phyloP scores from a whole-genome alignment of 75 land plant genomes.

The Sequoia sempervirens region DNA sequence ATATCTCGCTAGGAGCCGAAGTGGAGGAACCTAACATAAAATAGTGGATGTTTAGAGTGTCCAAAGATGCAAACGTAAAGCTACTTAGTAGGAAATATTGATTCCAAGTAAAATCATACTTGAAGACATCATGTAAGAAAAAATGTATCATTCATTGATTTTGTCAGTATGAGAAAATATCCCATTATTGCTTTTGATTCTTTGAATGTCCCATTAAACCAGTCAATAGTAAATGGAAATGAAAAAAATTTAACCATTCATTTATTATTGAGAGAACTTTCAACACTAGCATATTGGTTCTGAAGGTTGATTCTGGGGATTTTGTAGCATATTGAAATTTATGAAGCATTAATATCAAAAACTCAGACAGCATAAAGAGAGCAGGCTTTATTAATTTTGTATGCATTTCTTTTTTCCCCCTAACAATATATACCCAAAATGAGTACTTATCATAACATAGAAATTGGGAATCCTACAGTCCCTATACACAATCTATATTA shows the following conservation, averaged over 20 bases:
- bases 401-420: neutral
- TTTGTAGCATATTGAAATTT: neutral
- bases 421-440: neutral
- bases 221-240: neutral
- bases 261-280: too few species aligned
- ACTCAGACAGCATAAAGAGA: neutral
- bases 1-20: too few species aligned
- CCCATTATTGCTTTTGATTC: neutral
- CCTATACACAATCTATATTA: too few species aligned
- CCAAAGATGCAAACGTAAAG: neutral
- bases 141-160: neutral
- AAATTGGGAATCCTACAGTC: neutral
- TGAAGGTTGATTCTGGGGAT: neutral
- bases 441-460: neutral
- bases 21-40: too few species aligned
- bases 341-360: neutral
- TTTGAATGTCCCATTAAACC: neutral
- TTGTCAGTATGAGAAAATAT: neutral
- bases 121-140: neutral
- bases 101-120: neutral
- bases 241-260: neutral
- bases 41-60: neutral
- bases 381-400: neutral
- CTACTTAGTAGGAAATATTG: too few species aligned
- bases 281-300: neutral